Conservation (phyloP, 805 yeast species). For the Ogataea henricii region DNA sequence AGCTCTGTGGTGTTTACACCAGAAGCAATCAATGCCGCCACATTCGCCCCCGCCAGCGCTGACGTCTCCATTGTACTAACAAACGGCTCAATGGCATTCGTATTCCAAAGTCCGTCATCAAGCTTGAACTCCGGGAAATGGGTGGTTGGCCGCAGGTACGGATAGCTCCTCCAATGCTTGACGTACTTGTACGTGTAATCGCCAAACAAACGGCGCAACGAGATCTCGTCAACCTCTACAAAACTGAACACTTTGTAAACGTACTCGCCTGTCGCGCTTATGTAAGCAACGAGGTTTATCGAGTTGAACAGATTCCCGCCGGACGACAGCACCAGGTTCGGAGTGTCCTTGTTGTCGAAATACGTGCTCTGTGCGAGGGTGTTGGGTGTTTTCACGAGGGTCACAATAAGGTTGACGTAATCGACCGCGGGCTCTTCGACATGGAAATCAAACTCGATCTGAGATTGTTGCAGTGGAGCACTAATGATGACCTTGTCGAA, state of each 20-base stretch:
- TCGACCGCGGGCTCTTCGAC: conserved; percentile 22
- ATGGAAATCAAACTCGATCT: conserved; percentile 21
- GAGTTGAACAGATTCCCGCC: conserved; percentile 36
- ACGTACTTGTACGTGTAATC: conserved; percentile 29
- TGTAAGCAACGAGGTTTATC: conserved; percentile 33
- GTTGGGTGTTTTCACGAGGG: conserved; percentile 32
- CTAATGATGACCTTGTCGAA: conserved; percentile 50
- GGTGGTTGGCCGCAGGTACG: conserved; percentile 36
- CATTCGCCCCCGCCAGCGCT: conserved; percentile 50
- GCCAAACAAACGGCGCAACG: conserved; percentile 27
- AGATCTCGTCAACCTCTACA: conserved; percentile 21
- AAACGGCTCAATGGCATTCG: conserved; percentile 48
- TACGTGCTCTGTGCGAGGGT: conserved; percentile 17
- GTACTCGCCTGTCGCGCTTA: conserved; percentile 31
- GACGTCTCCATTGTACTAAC: conserved; percentile 56
- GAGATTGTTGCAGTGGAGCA: conserved; percentile 40
- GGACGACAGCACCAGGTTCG: conserved; percentile 33
- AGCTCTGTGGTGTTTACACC: conserved; percentile 32
- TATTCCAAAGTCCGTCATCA: conserved; percentile 38
- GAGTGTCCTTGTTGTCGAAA: conserved; percentile 20
- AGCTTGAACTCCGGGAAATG: conserved; percentile 25
- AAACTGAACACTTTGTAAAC: conserved; percentile 46
- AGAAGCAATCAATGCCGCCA: conserved; percentile 43
- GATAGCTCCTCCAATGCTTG: conserved; percentile 49
- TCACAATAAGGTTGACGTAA: conserved; percentile 13